A percentile compares a stretch with the other conserved stretches of the same genome.
phyloP scores from a whole-genome alignment of 208 protist species.

The Porcisia hertigi region DNA sequence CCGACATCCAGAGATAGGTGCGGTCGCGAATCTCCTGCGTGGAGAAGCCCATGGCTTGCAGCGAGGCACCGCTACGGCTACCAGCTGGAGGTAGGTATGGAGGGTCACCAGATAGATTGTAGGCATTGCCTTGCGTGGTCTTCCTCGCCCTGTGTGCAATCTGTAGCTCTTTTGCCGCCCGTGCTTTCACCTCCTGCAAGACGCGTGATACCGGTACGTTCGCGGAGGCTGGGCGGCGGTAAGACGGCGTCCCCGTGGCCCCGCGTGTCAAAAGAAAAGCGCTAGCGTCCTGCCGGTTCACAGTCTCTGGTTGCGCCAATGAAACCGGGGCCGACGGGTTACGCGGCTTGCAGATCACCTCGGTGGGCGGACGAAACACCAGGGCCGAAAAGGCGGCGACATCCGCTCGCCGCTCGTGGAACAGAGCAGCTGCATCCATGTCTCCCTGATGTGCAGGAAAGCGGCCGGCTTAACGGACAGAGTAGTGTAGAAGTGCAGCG shows the following conservation, averaged over 20 bases:
- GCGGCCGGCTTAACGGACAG: neutral
- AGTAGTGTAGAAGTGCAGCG: neutral
- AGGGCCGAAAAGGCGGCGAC: slow-evolving; percentile 15
- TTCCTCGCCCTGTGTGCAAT: neutral
- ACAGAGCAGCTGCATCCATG: slow-evolving; percentile 17
- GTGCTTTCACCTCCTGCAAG: slow-evolving; percentile 33
- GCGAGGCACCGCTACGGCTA: neutral
- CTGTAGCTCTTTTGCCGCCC: neutral
- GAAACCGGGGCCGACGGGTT: neutral
- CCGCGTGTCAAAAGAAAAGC: neutral
- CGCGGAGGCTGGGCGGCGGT: slow-evolving; percentile 70
- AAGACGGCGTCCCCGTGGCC: slow-evolving; percentile 17
- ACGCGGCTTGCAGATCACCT: neutral
- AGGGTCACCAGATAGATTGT: neutral
- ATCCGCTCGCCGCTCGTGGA: slow-evolving; percentile 16
- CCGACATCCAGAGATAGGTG: slow-evolving; percentile 29
- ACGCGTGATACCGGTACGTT: slow-evolving; percentile 66
- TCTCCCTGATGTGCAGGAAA: neutral
- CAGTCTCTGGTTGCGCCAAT: neutral
- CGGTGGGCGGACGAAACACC: slow-evolving; percentile 3
- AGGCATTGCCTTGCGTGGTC: neutral
- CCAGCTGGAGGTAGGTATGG: neutral
- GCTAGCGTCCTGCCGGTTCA: neutral
- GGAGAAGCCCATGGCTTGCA: slow-evolving; percentile 20
- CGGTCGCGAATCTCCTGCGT: slow-evolving; percentile 29